Percentiles rank a stretch among this genome's conserved stretches.
These are phyloP conservation scores for Tetrahymena malaccensis DNA, from an alignment of 73 alveolate genomes.

Conservation along the genomic window DNA sequence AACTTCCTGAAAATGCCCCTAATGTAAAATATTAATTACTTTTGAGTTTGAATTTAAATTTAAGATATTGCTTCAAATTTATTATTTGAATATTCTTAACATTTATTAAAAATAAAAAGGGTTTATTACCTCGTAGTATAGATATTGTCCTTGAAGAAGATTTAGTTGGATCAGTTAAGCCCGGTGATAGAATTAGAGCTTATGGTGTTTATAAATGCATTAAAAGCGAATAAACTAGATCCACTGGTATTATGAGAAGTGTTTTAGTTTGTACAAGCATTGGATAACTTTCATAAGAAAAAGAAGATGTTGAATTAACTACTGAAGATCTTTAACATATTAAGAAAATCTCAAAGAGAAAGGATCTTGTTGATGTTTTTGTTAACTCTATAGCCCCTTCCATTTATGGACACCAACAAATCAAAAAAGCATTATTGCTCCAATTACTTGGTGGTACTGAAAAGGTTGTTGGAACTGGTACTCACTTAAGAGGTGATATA, in stretches of 20 bases:
- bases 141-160: slow-evolving; percentile 89
- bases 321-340: slow-evolving; percentile 78
- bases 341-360: slow-evolving; percentile 69
- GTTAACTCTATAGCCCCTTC: slow-evolving; percentile 95
- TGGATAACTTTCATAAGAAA: slow-evolving; percentile 52
- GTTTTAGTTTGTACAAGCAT: slow-evolving; percentile 54
- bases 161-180: slow-evolving; percentile 93
- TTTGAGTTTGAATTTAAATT: background rate
- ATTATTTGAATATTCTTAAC: background rate
- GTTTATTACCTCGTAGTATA: slow-evolving; percentile 95
- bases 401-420: slow-evolving; percentile 88
- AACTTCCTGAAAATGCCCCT: slow-evolving; percentile 99
- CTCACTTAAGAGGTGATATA: slow-evolving; percentile 99
- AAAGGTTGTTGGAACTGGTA: slow-evolving; percentile 81
- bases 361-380: slow-evolving; percentile 80
- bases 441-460: slow-evolving; percentile 96
- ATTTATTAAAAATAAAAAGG: background rate
- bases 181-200: slow-evolving; percentile 94
- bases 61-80: background rate
- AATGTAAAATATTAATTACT: slow-evolving; percentile 32
- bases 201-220: slow-evolving; percentile 85
- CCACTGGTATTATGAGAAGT: slow-evolving; percentile 71
- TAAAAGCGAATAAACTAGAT: slow-evolving; percentile 49
- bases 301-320: slow-evolving; percentile 58
- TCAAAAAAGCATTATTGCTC: slow-evolving; percentile 90